A percentile compares a stretch with the other conserved stretches of the same genome.
Evolutionary conservation across 441 rosid genomes (phyloP).

Genomic region (Metrosideros polymorpha): DNA sequence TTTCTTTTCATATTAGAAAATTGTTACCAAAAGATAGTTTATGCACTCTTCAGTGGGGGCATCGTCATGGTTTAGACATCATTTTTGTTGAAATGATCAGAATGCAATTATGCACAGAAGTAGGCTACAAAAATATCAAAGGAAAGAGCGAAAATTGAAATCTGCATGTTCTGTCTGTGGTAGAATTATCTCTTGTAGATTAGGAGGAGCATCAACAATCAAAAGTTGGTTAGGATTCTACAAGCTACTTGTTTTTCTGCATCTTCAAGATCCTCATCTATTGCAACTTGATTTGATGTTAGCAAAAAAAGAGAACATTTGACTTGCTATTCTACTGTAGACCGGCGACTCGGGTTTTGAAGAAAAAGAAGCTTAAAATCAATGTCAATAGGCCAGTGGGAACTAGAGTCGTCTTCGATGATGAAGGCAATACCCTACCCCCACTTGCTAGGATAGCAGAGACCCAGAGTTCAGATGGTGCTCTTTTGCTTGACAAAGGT

Average conservation of each 20-base stretch:
- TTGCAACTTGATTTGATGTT: background rate
- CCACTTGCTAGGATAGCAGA: conserved; percentile 78
- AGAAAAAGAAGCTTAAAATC: conserved; percentile 85
- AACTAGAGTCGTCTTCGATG: conserved; percentile 69
- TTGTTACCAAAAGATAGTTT: background rate
- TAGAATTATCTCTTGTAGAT: background rate
- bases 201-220: background rate
- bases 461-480: conserved; percentile 18
- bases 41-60: background rate
- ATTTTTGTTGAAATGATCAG: background rate
- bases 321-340: conserved; percentile 20
- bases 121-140: background rate
- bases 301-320: background rate
- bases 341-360: conserved; percentile 53
- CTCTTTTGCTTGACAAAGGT: conserved; percentile 57
- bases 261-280: background rate
- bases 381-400: conserved; percentile 73
- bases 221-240: background rate
- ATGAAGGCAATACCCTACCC: conserved; percentile 65
- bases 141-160: background rate
- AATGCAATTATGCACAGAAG: background rate
- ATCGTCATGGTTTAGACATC: background rate
- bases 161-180: background rate
- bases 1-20: background rate
- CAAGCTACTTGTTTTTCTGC: background rate